Conservation (phyloP, 306 rosid genomes). For the Albizia julibrissin region DNA sequence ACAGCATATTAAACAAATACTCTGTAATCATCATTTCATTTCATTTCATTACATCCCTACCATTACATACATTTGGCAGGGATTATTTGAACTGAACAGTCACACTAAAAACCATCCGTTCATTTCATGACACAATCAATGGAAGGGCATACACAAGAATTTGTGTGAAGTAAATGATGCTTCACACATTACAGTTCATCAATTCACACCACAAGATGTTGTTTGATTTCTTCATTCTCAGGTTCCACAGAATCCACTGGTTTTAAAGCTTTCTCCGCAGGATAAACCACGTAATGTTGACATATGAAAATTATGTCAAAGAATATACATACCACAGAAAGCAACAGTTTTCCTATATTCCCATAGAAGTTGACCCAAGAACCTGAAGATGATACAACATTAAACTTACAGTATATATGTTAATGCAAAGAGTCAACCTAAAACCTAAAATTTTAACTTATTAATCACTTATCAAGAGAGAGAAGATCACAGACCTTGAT, state of each 20-base stretch:
- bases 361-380: not conserved
- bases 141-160: no score
- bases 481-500: conserved; percentile 57
- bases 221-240: conserved; percentile 31
- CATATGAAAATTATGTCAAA: conserved; percentile 52
- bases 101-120: no score
- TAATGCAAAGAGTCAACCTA: not conserved
- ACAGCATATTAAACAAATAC: no score
- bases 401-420: conserved; percentile 18
- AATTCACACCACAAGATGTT: conserved; percentile 39
- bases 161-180: conserved; percentile 18
- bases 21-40: no score
- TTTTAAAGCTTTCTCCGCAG: conserved; percentile 16
- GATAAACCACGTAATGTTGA: conserved; percentile 45
- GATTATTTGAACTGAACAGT: no score
- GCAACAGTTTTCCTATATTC: not conserved
- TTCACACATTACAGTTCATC: conserved; percentile 40
- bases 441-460: not conserved
- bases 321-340: not conserved
- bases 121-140: no score
- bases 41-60: no score
- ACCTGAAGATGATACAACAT: not conserved
- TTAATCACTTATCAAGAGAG: not conserved
- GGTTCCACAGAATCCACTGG: not conserved
- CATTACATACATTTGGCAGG: no score